phyloP scores from a whole-genome alignment of 176 grass and related monocot genomes.

The Thinopyrum elongatum region DNA sequence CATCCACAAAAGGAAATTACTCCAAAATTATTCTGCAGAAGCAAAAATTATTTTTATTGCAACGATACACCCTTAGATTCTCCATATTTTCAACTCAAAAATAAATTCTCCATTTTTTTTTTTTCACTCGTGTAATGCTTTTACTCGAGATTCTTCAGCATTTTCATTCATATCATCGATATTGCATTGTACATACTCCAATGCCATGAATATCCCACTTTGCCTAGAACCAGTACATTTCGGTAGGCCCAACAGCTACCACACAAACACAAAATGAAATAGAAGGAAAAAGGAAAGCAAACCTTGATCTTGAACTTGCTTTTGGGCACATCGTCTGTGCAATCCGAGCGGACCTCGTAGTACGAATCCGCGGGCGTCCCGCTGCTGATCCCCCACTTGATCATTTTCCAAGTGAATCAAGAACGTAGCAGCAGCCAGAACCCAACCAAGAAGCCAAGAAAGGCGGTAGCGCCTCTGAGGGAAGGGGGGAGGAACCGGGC shows the following conservation, averaged over 20 bases:
- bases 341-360: constrained; percentile 81
- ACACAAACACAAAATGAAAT: constrained; percentile 21
- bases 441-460: constrained; percentile 11
- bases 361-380: constrained; percentile 84
- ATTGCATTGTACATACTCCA: neutral
- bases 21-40: neutral
- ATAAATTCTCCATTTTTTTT: neutral
- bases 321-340: constrained; percentile 75
- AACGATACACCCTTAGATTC: neutral
- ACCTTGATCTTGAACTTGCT: constrained; percentile 99
- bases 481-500: neutral
- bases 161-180: neutral
- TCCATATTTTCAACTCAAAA: neutral
- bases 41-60: neutral
- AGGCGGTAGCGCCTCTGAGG: neutral
- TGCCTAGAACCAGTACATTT: neutral
- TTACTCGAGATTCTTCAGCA: neutral
- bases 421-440: neutral
- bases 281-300: neutral
- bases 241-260: neutral
- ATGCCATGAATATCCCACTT: neutral
- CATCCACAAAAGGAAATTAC: neutral
- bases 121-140: neutral
- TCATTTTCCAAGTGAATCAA: constrained; percentile 32
- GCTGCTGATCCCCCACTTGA: constrained; percentile 67